These are phyloP conservation scores for Penicillium bialowiezense DNA, from an alignment of 495 filamentous ascomycete genomes.

Conservation along the genomic window DNA sequence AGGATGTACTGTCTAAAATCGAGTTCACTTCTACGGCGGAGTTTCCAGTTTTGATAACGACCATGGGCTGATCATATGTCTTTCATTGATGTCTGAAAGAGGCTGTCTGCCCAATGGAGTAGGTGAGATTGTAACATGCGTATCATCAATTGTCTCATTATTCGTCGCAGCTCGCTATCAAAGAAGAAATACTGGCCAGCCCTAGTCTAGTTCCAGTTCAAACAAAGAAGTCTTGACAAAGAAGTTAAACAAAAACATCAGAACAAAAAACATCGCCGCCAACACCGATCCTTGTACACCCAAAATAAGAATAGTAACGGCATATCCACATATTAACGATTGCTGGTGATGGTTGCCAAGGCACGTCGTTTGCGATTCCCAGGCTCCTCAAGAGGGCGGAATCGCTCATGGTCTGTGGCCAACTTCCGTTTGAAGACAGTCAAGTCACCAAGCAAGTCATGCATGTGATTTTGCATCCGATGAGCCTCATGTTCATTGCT, in stretches of 20 bases:
- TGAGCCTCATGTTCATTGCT: slow-evolving; percentile 38
- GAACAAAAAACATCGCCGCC: slow-evolving; percentile 11
- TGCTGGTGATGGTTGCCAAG: slow-evolving; percentile 34
- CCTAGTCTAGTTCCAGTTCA: slow-evolving; percentile 4
- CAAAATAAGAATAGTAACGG: slow-evolving; percentile 16
- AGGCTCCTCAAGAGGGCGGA: slow-evolving; percentile 32
- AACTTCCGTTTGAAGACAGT: slow-evolving; percentile 81
- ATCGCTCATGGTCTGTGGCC: slow-evolving; percentile 67
- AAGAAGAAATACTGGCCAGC: slow-evolving; percentile 21
- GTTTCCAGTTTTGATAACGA: not conserved
- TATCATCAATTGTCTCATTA: slow-evolving; percentile 25
- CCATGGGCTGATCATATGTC: not conserved
- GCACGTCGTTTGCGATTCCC: slow-evolving; percentile 32
- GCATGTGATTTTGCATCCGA: slow-evolving; percentile 66
- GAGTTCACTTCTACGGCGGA: no score
- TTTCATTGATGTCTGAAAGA: not conserved
- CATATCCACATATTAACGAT: slow-evolving; percentile 21
- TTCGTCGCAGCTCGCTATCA: slow-evolving; percentile 27
- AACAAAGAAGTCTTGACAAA: slow-evolving; percentile 8
- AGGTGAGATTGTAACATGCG: slow-evolving; percentile 15
- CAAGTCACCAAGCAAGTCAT: slow-evolving; percentile 72
- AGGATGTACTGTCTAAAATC: no score
- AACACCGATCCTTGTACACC: slow-evolving; percentile 26
- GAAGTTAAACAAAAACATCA: not conserved
- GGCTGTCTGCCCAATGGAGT: slow-evolving; percentile 3